Conservation (phyloP, 78 protist genomes). For the Isochrysis galbana region DNA sequence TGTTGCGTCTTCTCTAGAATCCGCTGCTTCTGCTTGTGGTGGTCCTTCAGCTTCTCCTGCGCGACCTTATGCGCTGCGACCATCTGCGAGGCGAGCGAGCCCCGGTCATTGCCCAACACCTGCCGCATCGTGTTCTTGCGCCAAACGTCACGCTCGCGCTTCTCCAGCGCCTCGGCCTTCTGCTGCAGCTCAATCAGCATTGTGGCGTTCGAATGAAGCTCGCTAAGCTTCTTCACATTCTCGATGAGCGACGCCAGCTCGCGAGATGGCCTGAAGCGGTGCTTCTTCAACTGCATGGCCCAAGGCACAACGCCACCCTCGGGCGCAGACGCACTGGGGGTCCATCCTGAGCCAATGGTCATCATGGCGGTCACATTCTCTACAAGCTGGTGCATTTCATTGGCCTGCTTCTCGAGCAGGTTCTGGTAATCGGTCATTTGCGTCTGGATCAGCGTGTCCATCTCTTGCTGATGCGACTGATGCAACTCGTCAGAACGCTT, state of each 20-base stretch:
- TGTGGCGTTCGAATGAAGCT: background rate
- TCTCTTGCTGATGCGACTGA: background rate
- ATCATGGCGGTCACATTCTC: background rate
- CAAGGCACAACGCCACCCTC: background rate
- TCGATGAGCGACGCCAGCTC: background rate
- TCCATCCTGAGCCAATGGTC: background rate
- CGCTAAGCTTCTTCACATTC: background rate
- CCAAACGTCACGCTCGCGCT: background rate
- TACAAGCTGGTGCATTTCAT: background rate
- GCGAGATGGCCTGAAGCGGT: background rate
- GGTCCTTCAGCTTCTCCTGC: background rate
- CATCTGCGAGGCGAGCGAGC: background rate
- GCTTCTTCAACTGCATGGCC: background rate
- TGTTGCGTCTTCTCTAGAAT: background rate
- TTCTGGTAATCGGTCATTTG: background rate
- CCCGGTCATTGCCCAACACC: background rate
- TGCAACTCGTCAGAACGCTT: background rate
- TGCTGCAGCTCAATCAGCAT: background rate
- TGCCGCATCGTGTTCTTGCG: background rate
- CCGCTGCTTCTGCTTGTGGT: background rate
- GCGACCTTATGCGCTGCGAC: background rate
- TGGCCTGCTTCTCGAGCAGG: background rate
- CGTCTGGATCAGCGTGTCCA: background rate
- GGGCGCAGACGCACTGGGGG: background rate
- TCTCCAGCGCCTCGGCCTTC: background rate